phyloP scores from a whole-genome alignment of 2,329 filamentous ascomycete species.

The Achaetomium macrosporum region DNA sequence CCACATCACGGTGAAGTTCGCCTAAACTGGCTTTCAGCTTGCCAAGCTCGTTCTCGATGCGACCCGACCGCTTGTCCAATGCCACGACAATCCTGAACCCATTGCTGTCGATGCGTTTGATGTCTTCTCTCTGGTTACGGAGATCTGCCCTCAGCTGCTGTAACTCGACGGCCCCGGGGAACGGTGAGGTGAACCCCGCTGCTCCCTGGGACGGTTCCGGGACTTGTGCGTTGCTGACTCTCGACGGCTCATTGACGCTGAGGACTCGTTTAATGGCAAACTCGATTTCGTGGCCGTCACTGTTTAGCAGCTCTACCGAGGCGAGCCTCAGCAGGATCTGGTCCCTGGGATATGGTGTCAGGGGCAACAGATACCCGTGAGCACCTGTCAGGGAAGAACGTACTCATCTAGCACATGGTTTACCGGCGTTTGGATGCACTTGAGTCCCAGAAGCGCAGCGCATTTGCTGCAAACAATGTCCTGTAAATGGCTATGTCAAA shows the following conservation, averaged over 20 bases:
- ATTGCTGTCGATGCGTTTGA: constrained; percentile 33
- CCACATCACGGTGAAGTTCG: constrained; percentile 25
- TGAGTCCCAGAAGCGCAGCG: constrained; percentile 30
- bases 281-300: constrained; percentile 21
- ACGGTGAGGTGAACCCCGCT: not conserved
- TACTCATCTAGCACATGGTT: constrained; percentile 37
- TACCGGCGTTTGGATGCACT: constrained; percentile 30
- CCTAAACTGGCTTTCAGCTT: constrained; percentile 29
- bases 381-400: constrained; percentile 11
- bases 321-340: constrained; percentile 33
- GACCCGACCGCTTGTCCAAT: constrained; percentile 32
- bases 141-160: constrained; percentile 31
- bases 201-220: not conserved
- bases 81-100: constrained; percentile 34
- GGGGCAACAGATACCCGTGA: not conserved
- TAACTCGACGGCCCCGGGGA: constrained; percentile 21
- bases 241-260: constrained; percentile 26
- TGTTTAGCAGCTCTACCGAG: constrained; percentile 26
- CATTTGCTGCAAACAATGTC: constrained; percentile 33
- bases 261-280: constrained; percentile 32
- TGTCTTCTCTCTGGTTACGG: constrained; percentile 31
- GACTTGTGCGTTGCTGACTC: not conserved
- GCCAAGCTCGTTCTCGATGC: constrained; percentile 32
- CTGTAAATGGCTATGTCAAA: constrained; percentile 23
- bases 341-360: constrained; percentile 26